phyloP scores from a whole-genome alignment of 495 filamentous ascomycete species.

The Penicillium silybi region DNA sequence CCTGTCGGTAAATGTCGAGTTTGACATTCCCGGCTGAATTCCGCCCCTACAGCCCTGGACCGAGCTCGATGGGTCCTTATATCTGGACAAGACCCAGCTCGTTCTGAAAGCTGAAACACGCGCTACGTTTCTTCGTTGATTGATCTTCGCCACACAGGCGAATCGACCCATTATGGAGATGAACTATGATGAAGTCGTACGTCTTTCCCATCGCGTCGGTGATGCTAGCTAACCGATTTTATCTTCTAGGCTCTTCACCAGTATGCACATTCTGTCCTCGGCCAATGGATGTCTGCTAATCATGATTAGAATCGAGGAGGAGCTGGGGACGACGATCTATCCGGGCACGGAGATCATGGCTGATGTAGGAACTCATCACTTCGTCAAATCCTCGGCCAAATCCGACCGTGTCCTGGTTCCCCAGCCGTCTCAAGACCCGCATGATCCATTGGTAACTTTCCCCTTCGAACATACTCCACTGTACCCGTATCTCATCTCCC shows the following conservation, averaged over 20 bases:
- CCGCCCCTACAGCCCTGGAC: not conserved
- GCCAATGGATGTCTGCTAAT: not conserved
- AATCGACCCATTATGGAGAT: constrained; percentile 34
- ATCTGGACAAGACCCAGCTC: not conserved
- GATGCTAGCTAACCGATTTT: not conserved
- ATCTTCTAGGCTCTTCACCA: constrained; percentile 25
- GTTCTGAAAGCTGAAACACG: not conserved
- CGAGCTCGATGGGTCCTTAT: not conserved
- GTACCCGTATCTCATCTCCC: not conserved
- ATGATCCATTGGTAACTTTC: constrained; percentile 40
- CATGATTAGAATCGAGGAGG: constrained; percentile 33
- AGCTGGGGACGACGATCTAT: constrained; percentile 53
- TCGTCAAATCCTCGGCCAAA: constrained; percentile 47
- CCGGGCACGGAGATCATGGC: constrained; percentile 63
- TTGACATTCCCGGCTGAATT: constrained; percentile 8
- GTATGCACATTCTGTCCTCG: constrained; percentile 4
- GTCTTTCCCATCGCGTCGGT: not conserved
- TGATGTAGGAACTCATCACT: constrained; percentile 57
- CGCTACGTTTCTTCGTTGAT: not conserved
- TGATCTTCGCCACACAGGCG: not conserved
- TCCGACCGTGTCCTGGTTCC: constrained; percentile 49
- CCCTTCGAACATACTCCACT: not conserved
- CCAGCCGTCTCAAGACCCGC: constrained; percentile 46
- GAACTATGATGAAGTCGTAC: constrained; percentile 37
- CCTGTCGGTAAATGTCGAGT: constrained; percentile 5